Conservation (phyloP, 2,329 filamentous ascomycete genomes). For the Graphilbum sp. region DNA sequence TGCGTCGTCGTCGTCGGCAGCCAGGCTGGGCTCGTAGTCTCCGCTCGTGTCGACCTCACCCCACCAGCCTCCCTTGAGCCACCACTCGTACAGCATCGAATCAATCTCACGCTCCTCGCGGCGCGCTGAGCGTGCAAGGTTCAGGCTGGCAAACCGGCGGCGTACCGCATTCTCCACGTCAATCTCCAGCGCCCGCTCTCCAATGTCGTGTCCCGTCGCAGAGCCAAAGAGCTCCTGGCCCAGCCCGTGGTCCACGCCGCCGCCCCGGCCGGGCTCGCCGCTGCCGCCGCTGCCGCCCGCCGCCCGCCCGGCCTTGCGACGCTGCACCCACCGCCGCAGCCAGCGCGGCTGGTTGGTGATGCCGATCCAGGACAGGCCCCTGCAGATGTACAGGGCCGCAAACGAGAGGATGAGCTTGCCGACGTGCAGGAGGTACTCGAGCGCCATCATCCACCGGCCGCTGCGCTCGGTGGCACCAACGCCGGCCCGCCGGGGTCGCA, state of each 20-base stretch:
- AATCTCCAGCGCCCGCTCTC: constrained; percentile 5
- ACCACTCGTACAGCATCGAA: constrained; percentile 65
- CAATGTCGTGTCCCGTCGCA: background rate
- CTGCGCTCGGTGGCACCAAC: constrained; percentile 67
- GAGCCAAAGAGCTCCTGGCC: background rate
- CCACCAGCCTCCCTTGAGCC: constrained; percentile 71
- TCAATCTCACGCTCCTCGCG: constrained; percentile 51
- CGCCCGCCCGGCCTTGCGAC: constrained; percentile 15
- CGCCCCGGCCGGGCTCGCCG: background rate
- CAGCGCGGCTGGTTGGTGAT: constrained; percentile 47
- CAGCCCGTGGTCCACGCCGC: constrained; percentile 6
- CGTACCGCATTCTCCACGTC: constrained; percentile 74
- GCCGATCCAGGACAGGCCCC: constrained; percentile 39
- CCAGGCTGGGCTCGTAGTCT: constrained; percentile 47
- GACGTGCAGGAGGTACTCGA: constrained; percentile 64
- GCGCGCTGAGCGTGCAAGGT: background rate
- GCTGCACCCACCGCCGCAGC: constrained; percentile 36
- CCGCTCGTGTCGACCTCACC: constrained; percentile 67
- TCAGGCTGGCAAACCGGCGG: constrained; percentile 27
- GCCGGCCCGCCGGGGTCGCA: constrained; percentile 36
- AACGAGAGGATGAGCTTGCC: constrained; percentile 46
- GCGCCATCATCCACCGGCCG: constrained; percentile 59
- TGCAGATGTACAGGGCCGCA: constrained; percentile 35
- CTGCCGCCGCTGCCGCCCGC: constrained; percentile 9
- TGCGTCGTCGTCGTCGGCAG: constrained; percentile 48